Evolutionary conservation across 2,329 filamentous ascomycete genomes (phyloP).

Genomic region (Herpotrichia juniperi): DNA sequence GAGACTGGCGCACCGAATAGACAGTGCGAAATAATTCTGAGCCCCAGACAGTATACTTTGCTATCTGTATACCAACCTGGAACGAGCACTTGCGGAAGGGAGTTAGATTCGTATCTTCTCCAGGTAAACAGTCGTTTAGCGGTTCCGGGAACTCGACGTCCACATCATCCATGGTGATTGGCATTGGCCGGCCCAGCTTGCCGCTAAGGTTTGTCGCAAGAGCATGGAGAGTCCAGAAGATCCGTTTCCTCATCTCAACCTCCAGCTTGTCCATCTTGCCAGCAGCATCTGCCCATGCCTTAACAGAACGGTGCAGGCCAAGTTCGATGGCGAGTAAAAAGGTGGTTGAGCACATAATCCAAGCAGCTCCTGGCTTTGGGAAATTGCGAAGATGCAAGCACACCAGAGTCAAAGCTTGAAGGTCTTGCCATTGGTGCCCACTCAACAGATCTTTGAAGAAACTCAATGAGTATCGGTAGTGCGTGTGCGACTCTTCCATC

Average conservation of each 20-base stretch:
- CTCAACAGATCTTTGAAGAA: constrained; percentile 70
- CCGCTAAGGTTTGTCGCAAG: constrained; percentile 73
- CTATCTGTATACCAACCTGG: constrained; percentile 68
- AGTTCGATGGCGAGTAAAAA: constrained; percentile 75
- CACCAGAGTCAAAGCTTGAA: constrained; percentile 77
- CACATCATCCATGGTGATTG: constrained; percentile 74
- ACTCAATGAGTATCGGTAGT: constrained; percentile 77
- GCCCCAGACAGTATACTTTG: constrained; percentile 69
- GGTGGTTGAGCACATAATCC: constrained; percentile 69
- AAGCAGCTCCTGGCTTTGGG: constrained; percentile 77
- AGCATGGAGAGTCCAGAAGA: constrained; percentile 75
- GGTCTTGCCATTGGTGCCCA: constrained; percentile 67
- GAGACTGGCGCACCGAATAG: constrained; percentile 71
- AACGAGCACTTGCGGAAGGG: constrained; percentile 67
- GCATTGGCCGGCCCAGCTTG: constrained; percentile 78
- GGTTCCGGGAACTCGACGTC: constrained; percentile 78
- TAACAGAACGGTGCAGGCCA: constrained; percentile 74
- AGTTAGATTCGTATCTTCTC: constrained; percentile 55
- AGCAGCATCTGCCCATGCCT: constrained; percentile 58
- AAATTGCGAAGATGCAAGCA: constrained; percentile 76
- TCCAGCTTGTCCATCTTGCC: constrained; percentile 61
- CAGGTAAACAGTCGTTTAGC: constrained; percentile 73
- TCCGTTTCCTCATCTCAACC: constrained; percentile 77
- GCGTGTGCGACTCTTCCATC: constrained; percentile 72
- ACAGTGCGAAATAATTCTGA: constrained; percentile 78